Base-by-base conservation (phyloP, 345 rosid species). In the Ceriops tagal region DNA sequence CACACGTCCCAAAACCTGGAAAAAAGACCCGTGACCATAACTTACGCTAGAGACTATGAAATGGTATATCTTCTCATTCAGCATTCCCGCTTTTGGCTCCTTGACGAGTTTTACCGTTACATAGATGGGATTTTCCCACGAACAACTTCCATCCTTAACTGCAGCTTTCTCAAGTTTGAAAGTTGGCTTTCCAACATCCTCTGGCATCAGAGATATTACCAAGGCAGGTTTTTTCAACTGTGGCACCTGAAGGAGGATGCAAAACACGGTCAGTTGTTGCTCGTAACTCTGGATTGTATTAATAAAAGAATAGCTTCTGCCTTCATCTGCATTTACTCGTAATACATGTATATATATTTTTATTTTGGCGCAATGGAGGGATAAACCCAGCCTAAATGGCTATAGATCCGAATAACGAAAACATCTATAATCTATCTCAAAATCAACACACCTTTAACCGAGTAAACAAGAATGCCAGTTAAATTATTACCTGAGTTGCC, bases 181-280 rank as follows among this genome's bases (percentile, higher is more conserved):
- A 43, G 77, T 64, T 53, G 80, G 35, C 70, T 77, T 77, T 16
- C 80, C 77, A 27, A 67, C 79, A 71, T 77, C 76, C 62, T 72
- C 80, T 26, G 80, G 80, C 47, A 68, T 64, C 65, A 72, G 64
- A 20, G 77, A 67, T 59, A 77, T 61, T 6, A 53, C 32, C 39
- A 71, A 80, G n/a, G 87, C 85, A 24, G 93, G 77, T 75, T 90
- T 95, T 82, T 92, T 95, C 77, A 89, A 74, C 75, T 69, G 77
- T 18, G 97, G 97, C 69, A 95, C 96, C 99, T 95, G 85, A 62
- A 67, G n/a, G 52, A 64, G 69, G 71, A 71, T 30, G 28, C 58
- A 37, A 68, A 66, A 73, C 57, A 73, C 65, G 80, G 75, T 79
- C 2, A 78, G 67, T 73, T 32, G 6, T 22, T 62, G 11, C 66